Conservation (phyloP, 2,329 filamentous ascomycete species). For the Fusarium devonianum region DNA sequence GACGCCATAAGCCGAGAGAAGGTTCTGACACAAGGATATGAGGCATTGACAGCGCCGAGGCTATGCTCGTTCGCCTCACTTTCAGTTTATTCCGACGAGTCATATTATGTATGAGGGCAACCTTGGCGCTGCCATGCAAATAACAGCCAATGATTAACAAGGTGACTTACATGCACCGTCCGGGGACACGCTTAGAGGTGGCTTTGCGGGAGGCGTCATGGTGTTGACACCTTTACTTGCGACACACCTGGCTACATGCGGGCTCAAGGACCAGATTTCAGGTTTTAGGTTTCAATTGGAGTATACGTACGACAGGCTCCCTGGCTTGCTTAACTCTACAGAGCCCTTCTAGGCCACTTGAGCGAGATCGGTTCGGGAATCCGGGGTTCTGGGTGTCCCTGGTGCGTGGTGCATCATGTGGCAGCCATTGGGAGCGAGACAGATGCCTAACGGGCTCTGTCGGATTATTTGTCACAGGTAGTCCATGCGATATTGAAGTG, state of each 20-base stretch:
- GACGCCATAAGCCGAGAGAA: not conserved
- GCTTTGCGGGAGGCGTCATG: conserved; percentile 2
- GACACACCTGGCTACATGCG: not conserved
- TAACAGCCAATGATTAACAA: conserved; percentile 7
- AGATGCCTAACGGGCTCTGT: no score
- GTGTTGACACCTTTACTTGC: conserved; percentile 1
- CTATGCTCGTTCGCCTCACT: conserved; percentile 25
- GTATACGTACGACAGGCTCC: conserved; percentile 10
- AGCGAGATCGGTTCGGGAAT: no score
- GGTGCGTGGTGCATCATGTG: no score
- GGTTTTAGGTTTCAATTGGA: no score
- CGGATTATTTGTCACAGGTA: no score
- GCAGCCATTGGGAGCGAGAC: no score
- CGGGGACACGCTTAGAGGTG: no score
- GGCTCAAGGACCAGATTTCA: conserved; percentile 17
- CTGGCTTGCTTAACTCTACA: not conserved
- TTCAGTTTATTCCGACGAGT: conserved; percentile 3
- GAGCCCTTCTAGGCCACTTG: not conserved
- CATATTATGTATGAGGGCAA: not conserved
- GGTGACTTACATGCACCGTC: not conserved
- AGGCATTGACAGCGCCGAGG: not conserved
- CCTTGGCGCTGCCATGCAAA: not conserved
- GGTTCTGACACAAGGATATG: not conserved
- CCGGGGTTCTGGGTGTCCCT: no score
- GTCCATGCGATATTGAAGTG: no score